These are phyloP conservation scores for Vaccinium macrocarpon DNA, from an alignment of 148 eudicot species.

Conservation along the genomic window DNA sequence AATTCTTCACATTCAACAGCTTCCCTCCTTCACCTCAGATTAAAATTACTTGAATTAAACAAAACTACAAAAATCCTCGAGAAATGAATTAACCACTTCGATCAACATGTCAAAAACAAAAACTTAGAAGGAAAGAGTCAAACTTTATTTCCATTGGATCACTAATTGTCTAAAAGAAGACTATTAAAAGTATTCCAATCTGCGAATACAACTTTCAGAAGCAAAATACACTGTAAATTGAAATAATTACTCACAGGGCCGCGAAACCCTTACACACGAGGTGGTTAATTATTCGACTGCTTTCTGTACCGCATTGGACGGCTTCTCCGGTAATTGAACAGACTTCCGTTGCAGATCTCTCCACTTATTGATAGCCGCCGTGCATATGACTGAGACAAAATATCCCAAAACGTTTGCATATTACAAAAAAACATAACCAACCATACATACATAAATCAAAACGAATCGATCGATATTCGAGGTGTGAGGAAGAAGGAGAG, in stretches of 20 bases:
- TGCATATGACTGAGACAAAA: conserved; percentile 24
- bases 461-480: background rate
- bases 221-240: background rate
- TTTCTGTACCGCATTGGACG: conserved; percentile 14
- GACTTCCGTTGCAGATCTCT: conserved; percentile 28
- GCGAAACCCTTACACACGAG: background rate
- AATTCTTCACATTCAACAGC: background rate
- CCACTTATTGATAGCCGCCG: conserved; percentile 37
- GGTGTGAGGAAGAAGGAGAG: background rate
- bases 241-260: background rate
- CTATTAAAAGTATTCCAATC: background rate
- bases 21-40: background rate
- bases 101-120: background rate
- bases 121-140: background rate
- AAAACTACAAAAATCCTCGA: background rate
- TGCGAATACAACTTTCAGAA: background rate
- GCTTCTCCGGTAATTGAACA: conserved; percentile 11
- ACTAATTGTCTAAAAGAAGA: background rate
- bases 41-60: background rate
- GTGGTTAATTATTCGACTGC: background rate
- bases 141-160: background rate
- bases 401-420: background rate
- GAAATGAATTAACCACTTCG: background rate
- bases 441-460: background rate
- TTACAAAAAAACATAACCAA: background rate